Conservation (phyloP, 106 monocot species). For the Platanthera guangdongensis region DNA sequence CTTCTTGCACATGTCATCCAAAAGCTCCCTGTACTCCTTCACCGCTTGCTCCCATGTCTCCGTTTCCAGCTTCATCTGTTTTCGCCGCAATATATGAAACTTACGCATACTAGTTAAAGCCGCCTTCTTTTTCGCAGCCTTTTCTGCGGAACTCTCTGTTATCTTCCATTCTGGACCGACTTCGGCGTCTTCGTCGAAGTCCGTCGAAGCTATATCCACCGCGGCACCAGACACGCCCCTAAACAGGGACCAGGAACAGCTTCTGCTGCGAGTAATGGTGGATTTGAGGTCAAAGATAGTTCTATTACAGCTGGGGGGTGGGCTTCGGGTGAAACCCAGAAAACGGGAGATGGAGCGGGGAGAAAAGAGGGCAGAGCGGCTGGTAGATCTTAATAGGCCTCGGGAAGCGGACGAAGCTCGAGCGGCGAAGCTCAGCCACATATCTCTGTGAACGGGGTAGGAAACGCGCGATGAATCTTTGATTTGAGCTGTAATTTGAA, state of each 20-base stretch:
- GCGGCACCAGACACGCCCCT: slow-evolving; percentile 1
- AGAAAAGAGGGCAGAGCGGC: not conserved
- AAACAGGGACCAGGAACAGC: too few species aligned
- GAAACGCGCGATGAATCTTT: not conserved
- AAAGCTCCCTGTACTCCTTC: slow-evolving; percentile 69
- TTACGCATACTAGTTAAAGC: slow-evolving; percentile 12
- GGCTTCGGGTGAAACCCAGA: not conserved
- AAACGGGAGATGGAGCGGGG: not conserved
- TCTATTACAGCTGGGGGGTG: not conserved
- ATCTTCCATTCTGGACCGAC: not conserved
- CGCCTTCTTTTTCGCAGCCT: not conserved
- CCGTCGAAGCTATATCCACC: slow-evolving; percentile 7
- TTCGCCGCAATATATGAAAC: slow-evolving; percentile 31
- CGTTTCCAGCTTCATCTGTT: slow-evolving; percentile 75
- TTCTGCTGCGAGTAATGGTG: not conserved
- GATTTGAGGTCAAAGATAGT: not conserved
- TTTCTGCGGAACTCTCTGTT: slow-evolving; percentile 4
- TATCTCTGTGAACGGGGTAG: not conserved
- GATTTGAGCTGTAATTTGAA: not conserved
- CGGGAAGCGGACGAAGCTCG: not conserved
- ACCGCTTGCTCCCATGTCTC: slow-evolving; percentile 93
- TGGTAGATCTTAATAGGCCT: not conserved
- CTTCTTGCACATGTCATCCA: slow-evolving; percentile 73
- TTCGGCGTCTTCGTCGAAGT: slow-evolving; percentile 5
- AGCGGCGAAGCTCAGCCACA: slow-evolving; percentile 2